Percentiles rank a stretch among this genome's conserved stretches.
These are phyloP conservation scores for Camellia oleifera DNA, from an alignment of 179 eudicot genomes.

Conservation along the genomic window DNA sequence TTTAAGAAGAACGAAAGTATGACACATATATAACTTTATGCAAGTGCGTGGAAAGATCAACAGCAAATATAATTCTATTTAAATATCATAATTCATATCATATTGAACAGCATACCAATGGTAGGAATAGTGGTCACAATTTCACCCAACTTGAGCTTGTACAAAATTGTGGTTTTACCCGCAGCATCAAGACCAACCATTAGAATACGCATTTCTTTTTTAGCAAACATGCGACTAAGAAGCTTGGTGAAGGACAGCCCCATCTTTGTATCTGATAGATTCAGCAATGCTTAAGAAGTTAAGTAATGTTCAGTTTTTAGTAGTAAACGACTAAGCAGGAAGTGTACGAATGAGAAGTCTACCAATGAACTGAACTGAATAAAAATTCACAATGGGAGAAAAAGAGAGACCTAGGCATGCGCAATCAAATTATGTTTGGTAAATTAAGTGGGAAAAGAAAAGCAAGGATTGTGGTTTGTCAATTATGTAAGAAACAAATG, in stretches of 20 bases:
- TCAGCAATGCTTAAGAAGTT: not conserved
- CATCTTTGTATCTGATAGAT: constrained; percentile 19
- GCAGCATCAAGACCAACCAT: constrained; percentile 50
- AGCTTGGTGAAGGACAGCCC: constrained; percentile 45
- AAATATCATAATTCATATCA: not conserved
- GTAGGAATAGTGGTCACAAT: constrained; percentile 44
- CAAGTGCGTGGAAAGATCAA: not conserved
- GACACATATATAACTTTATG: not conserved
- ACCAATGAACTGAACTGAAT: not conserved
- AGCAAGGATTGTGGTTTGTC: no score
- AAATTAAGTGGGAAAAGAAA: not conserved
- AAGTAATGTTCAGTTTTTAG: not conserved
- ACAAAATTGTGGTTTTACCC: constrained; percentile 52
- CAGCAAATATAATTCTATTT: not conserved
- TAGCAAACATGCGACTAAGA: constrained; percentile 35
- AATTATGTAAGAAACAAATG: not conserved
- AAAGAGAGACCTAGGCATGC: not conserved
- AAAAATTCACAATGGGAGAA: not conserved
- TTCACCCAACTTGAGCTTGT: constrained; percentile 54
- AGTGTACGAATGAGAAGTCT: not conserved
- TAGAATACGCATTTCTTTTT: constrained; percentile 36
- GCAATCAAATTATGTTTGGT: no score
- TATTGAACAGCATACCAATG: constrained; percentile 27
- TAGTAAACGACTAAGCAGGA: not conserved
- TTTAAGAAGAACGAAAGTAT: not conserved